phyloP scores from a whole-genome alignment of 1,284 basidiomycete genomes.

The Hypsizygus ulmarius region DNA sequence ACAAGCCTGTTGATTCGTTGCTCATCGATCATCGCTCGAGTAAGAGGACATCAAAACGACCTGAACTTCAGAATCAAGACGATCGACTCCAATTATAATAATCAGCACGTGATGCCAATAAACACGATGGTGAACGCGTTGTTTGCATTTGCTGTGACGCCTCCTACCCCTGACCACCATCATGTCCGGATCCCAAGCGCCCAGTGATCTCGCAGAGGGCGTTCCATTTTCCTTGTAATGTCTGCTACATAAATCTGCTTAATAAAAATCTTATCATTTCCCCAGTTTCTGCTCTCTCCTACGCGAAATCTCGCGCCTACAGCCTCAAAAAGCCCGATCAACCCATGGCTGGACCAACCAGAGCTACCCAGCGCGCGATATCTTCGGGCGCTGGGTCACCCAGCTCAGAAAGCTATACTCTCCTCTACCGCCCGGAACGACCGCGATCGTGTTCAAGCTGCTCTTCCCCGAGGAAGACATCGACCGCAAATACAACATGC shows the following conservation, averaged over 20 bases:
- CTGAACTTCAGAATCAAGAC: no score
- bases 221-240: constrained; percentile 25
- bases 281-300: constrained; percentile 46
- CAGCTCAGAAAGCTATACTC: constrained; percentile 41
- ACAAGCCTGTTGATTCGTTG: constrained; percentile 37
- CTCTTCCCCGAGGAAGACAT: constrained; percentile 82
- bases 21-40: no score
- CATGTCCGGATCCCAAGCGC: constrained; percentile 15
- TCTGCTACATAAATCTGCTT: not conserved
- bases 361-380: constrained; percentile 35
- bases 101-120: no score
- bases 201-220: constrained; percentile 12
- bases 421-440: constrained; percentile 47
- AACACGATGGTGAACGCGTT: not conserved
- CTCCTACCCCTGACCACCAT: constrained; percentile 5
- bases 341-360: constrained; percentile 17
- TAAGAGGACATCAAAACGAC: no score
- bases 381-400: constrained; percentile 48
- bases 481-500: constrained; percentile 68
- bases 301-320: constrained; percentile 39
- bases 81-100: no score
- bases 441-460: constrained; percentile 60
- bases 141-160: constrained; percentile 5
- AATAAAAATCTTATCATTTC: not conserved
- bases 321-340: constrained; percentile 23